These are phyloP conservation scores for Mucor saturninus DNA, from an alignment of 371 early-diverging fungal species.

Conservation along the genomic window DNA sequence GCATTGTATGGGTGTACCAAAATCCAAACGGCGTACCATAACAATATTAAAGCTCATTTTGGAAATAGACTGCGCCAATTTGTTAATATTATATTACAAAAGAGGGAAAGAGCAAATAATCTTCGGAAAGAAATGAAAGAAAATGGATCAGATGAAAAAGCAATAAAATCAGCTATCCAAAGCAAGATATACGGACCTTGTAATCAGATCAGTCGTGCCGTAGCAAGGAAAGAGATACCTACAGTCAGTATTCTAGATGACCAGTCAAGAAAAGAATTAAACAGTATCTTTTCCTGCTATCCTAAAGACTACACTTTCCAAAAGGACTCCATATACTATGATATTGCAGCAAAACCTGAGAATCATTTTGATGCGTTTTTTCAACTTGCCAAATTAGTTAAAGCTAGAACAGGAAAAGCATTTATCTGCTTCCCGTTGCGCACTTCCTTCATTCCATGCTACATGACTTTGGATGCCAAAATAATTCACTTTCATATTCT, in stretches of 20 bases:
- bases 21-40: conserved; percentile 10
- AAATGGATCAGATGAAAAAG: not conserved
- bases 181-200: not conserved
- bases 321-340: not conserved
- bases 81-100: not conserved
- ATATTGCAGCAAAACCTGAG: not conserved
- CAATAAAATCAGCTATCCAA: not conserved
- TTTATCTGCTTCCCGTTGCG: not conserved
- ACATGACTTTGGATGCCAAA: not conserved
- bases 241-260: not conserved
- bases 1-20: conserved; percentile 5
- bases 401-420: no score
- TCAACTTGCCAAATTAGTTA: not conserved
- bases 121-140: not conserved
- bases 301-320: not conserved
- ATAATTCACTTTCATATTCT: not conserved
- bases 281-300: not conserved
- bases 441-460: not conserved
- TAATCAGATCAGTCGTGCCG: not conserved
- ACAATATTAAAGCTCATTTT: conserved; percentile 6
- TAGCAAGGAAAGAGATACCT: not conserved
- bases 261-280: not conserved
- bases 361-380: not conserved
- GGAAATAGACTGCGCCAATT: not conserved
- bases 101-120: not conserved